Evolutionary conservation across 495 filamentous ascomycete species (phyloP), one percentile per base, ranked within the genome.

Genomic region (Neurospora tetraspora): DNA sequence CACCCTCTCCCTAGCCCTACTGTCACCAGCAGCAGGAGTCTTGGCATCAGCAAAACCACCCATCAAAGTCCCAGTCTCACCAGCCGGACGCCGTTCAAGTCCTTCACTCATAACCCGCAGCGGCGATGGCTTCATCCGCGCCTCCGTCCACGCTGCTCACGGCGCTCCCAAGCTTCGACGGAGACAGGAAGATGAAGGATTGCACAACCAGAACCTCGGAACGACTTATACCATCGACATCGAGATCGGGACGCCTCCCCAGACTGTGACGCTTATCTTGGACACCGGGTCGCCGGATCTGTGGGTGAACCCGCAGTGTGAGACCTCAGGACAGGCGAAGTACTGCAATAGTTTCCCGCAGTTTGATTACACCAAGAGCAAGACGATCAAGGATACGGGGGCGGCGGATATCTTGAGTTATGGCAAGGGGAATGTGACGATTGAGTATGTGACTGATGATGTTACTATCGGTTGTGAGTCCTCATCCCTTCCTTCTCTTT

Each of bases 211-310:
- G 43, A 65, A 70, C 16, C 10, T 18, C 1, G 75, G 75, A 1
- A 73, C 73, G 4, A 40, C 34, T 0, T 77, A 77, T 68, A 71
- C 43, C n/a, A 71, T 77, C 27, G 73, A 77, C 65, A 68, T 77
- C 12, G 73, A 70, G 7, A 47, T 77, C 34, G 75, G 75, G 42
- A 77, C 75, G 0, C 75, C 75, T 2, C 43, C 69, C 4, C 83
- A 84, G 71, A 76, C 75, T 0, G 72, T 84, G 11, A 77, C 78
- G 12, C 77, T 86, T 37, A 79, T 84, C 38, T 76, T 86, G 71
- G 84, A 86, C 38, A 86, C 84, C 0, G 83, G 83, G 27, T 80
- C 82, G 31, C 79, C 82, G 16, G 84, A 85, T 70, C 72, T 83
- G 5, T 86, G 84, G 84, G 80, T 85, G 27, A 83, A 84, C 40